Conservation (phyloP, 371 early-diverging fungal species). For the Mortierella sp. region DNA sequence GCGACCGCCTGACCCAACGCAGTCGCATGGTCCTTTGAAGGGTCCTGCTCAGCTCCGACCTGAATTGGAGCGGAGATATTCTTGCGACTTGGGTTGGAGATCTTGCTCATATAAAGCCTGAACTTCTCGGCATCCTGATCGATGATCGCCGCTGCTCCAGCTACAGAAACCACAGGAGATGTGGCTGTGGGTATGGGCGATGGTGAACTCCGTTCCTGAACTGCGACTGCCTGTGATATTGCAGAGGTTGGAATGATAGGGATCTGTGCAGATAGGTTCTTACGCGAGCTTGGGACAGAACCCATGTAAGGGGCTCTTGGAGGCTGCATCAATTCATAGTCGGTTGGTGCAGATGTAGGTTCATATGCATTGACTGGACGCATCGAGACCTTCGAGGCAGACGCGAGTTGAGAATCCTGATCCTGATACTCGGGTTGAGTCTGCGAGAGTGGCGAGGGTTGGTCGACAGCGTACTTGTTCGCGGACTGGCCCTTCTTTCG, state of each 20-base stretch:
- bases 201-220: not conserved
- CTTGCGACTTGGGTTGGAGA: conserved; percentile 24
- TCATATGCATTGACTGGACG: conserved; percentile 13
- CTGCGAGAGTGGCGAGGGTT: conserved; percentile 16
- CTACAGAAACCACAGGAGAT: conserved; percentile 6
- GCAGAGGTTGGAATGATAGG: conserved; percentile 15
- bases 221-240: not conserved
- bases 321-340: conserved; percentile 8
- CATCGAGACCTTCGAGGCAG: conserved; percentile 18
- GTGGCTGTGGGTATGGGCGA: not conserved
- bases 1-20: conserved; percentile 51
- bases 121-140: conserved; percentile 54
- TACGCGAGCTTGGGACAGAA: conserved; percentile 17
- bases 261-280: conserved; percentile 37
- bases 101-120: conserved; percentile 46
- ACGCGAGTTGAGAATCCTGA: conserved; percentile 12
- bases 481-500: conserved; percentile 9
- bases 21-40: conserved; percentile 23
- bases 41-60: not conserved
- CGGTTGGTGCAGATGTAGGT: not conserved
- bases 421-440: conserved; percentile 9
- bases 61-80: conserved; percentile 45
- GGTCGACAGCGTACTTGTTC: conserved; percentile 9
- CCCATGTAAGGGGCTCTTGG: conserved; percentile 6
- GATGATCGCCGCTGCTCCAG: conserved; percentile 44